A percentile compares a stretch with the other conserved stretches of the same genome.
These are phyloP conservation scores for Hevea brasiliensis DNA, from an alignment of 345 rosid species.

Conservation along the genomic window DNA sequence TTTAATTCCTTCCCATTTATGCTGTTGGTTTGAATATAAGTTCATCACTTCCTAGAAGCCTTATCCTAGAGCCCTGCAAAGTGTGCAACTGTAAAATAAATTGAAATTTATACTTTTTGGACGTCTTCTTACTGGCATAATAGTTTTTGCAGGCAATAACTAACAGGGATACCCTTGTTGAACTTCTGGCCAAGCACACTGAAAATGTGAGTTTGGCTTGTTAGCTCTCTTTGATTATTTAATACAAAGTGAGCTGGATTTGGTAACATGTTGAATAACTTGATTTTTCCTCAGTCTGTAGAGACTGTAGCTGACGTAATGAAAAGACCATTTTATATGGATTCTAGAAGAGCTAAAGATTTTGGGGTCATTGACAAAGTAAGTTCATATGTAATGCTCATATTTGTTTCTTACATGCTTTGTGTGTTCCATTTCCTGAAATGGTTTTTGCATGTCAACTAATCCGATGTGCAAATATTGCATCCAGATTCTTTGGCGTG, in stretches of 20 bases:
- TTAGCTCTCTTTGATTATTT: slow-evolving; percentile 4
- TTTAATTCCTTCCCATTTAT: not conserved
- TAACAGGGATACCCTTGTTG: slow-evolving; percentile 65
- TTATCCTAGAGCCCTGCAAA: not conserved
- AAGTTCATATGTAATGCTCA: slow-evolving; percentile 9
- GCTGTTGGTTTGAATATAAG: not conserved
- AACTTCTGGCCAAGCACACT: slow-evolving; percentile 84
- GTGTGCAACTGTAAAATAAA: not conserved
- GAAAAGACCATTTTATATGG: slow-evolving; percentile 74
- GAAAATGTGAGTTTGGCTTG: slow-evolving; percentile 58
- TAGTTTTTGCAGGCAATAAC: slow-evolving; percentile 53
- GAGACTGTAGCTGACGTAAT: slow-evolving; percentile 67
- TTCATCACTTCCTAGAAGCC: not conserved
- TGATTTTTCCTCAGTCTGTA: slow-evolving; percentile 46
- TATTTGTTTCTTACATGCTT: not conserved
- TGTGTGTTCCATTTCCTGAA: not conserved
- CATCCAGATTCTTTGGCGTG: slow-evolving; percentile 72
- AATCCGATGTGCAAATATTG: slow-evolving; percentile 6
- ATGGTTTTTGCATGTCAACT: not conserved
- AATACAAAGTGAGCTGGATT: not conserved
- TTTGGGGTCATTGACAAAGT: slow-evolving; percentile 92
- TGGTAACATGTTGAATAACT: slow-evolving; percentile 16
- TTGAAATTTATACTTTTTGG: not conserved
- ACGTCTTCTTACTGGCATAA: not conserved
- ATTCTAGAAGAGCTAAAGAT: slow-evolving; percentile 65